These are phyloP conservation scores for Sporothrix dimorphospora DNA, from an alignment of 2,329 filamentous ascomycete genomes.

Conservation along the genomic window DNA sequence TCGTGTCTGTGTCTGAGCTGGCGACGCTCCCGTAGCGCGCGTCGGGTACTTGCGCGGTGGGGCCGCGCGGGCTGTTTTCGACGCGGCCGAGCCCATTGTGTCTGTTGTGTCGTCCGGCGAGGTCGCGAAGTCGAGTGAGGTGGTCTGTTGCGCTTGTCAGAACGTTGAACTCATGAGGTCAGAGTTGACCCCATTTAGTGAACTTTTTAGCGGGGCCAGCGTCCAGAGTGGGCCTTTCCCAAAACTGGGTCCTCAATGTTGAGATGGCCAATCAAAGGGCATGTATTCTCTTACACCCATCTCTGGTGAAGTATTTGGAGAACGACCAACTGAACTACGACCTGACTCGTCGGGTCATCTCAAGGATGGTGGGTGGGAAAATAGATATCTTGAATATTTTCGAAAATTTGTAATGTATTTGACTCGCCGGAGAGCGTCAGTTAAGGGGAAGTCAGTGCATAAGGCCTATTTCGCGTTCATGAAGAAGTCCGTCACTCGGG, in stretches of 20 bases:
- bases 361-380: neutral
- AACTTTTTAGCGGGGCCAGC: slow-evolving; percentile 1
- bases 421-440: neutral
- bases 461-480: neutral
- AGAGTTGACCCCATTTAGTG: neutral
- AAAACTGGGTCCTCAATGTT: neutral
- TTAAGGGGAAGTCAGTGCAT: neutral
- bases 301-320: neutral
- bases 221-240: neutral
- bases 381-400: neutral
- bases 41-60: slow-evolving; percentile 50
- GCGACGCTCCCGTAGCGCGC: slow-evolving; percentile 40
- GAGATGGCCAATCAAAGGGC: neutral
- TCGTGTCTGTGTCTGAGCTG: slow-evolving; percentile 11
- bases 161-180: slow-evolving; percentile 5
- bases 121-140: neutral
- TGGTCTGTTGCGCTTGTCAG: neutral
- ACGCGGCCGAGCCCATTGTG: slow-evolving; percentile 52
- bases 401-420: neutral
- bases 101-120: neutral
- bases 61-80: slow-evolving; percentile 48
- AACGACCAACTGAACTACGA: too few relatives aligned
- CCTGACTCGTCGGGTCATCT: neutral
- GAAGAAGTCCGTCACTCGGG: neutral
- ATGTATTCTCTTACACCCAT: neutral